Conservation (phyloP, 257 asterid genomes). For the Jasminum sambac region DNA sequence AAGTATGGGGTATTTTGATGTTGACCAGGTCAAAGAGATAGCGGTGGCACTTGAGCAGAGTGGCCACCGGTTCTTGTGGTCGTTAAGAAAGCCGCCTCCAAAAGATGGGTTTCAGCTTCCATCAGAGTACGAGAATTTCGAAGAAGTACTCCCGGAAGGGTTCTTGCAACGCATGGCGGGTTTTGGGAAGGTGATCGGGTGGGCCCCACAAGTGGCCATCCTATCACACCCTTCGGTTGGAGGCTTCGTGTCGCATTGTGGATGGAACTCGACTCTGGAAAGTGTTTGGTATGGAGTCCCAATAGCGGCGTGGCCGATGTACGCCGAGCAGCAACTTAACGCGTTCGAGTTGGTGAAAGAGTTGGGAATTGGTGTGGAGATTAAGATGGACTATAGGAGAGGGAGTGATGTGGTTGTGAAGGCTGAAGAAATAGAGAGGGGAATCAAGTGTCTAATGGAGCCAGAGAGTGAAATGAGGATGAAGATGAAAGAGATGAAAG, state of each 20-base stretch:
- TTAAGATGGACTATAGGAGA: slow-evolving; percentile 26
- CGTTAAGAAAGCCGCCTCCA: slow-evolving; percentile 36
- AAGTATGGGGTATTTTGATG: slow-evolving; percentile 24
- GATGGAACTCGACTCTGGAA: slow-evolving; percentile 44
- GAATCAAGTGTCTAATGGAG: slow-evolving; percentile 28
- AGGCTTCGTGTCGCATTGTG: slow-evolving; percentile 47
- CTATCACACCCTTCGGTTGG: slow-evolving; percentile 40
- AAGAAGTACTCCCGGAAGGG: slow-evolving; percentile 33
- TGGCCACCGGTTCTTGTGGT: slow-evolving; percentile 41
- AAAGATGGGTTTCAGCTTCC: slow-evolving; percentile 7
- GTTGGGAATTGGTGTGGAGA: slow-evolving; percentile 33
- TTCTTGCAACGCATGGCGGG: slow-evolving; percentile 34
- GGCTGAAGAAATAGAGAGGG: slow-evolving; percentile 25
- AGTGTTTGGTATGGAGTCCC: slow-evolving; percentile 47
- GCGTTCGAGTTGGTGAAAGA: slow-evolving; percentile 34
- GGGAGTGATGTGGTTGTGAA: slow-evolving; percentile 5
- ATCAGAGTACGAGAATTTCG: slow-evolving; percentile 18
- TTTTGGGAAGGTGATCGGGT: slow-evolving; percentile 37
- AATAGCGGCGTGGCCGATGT: slow-evolving; percentile 38
- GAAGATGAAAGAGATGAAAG: slow-evolving; percentile 25
- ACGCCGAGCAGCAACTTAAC: slow-evolving; percentile 45
- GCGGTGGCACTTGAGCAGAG: slow-evolving; percentile 33
- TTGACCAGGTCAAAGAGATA: slow-evolving; percentile 37
- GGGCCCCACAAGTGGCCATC: slow-evolving; percentile 44
- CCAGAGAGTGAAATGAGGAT: slow-evolving; percentile 19